A percentile compares a stretch with the other conserved stretches of the same genome.
These are phyloP conservation scores for Monilinia vaccinii-corymbosi DNA, from an alignment of 2,329 filamentous ascomycete species.

Conservation along the genomic window DNA sequence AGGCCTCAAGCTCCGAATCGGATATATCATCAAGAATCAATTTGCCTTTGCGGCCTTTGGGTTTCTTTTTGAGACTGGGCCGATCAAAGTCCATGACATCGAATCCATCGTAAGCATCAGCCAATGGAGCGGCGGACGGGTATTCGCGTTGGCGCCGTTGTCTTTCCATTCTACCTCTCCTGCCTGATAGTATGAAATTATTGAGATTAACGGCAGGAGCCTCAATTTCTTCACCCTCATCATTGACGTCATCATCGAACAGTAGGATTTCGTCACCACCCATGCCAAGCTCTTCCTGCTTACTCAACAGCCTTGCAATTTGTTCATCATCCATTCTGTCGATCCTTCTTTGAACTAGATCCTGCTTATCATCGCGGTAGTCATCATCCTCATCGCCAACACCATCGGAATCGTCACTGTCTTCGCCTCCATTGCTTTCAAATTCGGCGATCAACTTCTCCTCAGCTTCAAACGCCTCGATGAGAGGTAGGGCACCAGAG, in stretches of 20 bases:
- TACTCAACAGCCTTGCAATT: constrained; percentile 50
- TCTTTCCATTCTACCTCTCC: constrained; percentile 19
- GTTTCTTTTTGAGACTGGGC: constrained; percentile 54
- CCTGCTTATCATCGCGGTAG: constrained; percentile 27
- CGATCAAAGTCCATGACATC: constrained; percentile 79
- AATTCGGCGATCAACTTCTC: constrained; percentile 26
- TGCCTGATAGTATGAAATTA: constrained; percentile 13
- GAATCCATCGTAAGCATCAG: constrained; percentile 52
- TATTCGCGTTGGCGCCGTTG: constrained; percentile 33
- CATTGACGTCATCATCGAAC: constrained; percentile 36
- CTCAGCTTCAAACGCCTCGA: constrained; percentile 30
- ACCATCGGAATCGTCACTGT: neutral
- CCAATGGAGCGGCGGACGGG: constrained; percentile 45
- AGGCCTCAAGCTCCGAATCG: constrained; percentile 58
- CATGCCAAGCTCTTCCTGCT: constrained; percentile 55
- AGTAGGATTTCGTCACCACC: constrained; percentile 49
- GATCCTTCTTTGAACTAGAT: constrained; percentile 28
- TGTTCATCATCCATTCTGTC: constrained; percentile 51
- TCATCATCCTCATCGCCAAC: constrained; percentile 28
- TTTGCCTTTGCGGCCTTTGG: constrained; percentile 51
- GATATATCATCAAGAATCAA: constrained; percentile 45
- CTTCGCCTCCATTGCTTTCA: constrained; percentile 31
- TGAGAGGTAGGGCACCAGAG: constrained; percentile 23
- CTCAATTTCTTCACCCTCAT: constrained; percentile 23
- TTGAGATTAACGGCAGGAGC: neutral